A percentile compares a stretch with the other conserved stretches of the same genome.
These are phyloP conservation scores for Boletus edulis DNA, from an alignment of 768 basidiomycete species.

Conservation along the genomic window DNA sequence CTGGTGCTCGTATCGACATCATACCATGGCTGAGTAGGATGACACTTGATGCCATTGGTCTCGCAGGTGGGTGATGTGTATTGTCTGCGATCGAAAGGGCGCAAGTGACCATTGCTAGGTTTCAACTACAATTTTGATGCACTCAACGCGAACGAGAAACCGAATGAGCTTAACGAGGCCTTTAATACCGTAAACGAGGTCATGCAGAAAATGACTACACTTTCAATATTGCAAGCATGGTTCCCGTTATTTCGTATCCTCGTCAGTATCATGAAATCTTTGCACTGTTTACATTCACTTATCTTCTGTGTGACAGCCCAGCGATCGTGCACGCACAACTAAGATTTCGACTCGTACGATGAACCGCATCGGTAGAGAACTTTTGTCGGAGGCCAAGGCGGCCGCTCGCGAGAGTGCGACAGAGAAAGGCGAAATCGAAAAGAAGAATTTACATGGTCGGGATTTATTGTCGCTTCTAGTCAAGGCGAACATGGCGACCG, in stretches of 20 bases:
- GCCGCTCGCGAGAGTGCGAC: constrained; percentile 25
- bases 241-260: constrained; percentile 40
- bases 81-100: neutral
- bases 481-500: constrained; percentile 60
- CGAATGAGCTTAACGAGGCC: constrained; percentile 33
- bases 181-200: constrained; percentile 26
- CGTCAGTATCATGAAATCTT: constrained; percentile 27
- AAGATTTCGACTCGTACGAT: constrained; percentile 40
- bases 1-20: constrained; percentile 26
- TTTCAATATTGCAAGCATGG: constrained; percentile 33
- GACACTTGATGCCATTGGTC: constrained; percentile 41
- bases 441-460: constrained; percentile 36
- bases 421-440: constrained; percentile 32
- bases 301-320: constrained; percentile 18
- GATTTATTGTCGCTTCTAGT: constrained; percentile 62
- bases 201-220: constrained; percentile 1
- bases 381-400: constrained; percentile 49
- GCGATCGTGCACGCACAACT: constrained; percentile 12
- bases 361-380: constrained; percentile 46
- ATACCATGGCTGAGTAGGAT: constrained; percentile 31
- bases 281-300: neutral
- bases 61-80: constrained; percentile 28
- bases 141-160: constrained; percentile 23
- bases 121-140: constrained; percentile 37
- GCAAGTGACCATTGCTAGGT: constrained; percentile 12